Conservation (phyloP, 371 early-diverging fungal genomes). For the Cokeromyces recurvatus region DNA sequence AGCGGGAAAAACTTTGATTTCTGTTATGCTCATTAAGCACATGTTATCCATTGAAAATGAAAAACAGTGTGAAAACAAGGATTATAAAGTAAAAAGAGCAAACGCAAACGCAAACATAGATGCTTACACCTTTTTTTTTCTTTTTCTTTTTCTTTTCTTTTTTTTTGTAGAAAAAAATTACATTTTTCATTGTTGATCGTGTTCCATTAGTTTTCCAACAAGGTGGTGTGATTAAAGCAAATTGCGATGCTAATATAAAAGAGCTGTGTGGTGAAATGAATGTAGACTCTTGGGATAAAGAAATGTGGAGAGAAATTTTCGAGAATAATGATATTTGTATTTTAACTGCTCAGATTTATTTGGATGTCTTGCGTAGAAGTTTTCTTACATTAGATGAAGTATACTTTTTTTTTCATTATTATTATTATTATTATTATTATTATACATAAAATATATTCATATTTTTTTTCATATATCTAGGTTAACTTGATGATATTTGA, state of each 20-base stretch:
- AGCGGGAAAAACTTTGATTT: constrained; percentile 85
- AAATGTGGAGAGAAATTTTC: constrained; percentile 51
- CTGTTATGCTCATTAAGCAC: constrained; percentile 77
- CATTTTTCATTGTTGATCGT: constrained; percentile 77
- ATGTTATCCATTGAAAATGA: constrained; percentile 37
- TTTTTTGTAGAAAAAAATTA: too few species aligned
- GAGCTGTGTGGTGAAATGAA: constrained; percentile 62
- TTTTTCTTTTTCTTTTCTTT: too few species aligned
- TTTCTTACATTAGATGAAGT: constrained; percentile 61
- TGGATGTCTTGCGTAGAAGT: constrained; percentile 64
- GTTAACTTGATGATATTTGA: too few species aligned
- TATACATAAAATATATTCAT: too few species aligned
- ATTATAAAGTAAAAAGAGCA: constrained; percentile 1
- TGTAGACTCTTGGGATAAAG: constrained; percentile 49
- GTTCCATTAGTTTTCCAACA: constrained; percentile 86
- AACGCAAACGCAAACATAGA: constrained; percentile 15
- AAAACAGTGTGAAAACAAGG: constrained; percentile 5
- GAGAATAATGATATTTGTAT: constrained; percentile 65
- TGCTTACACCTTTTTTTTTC: too few species aligned
- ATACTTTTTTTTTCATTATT: too few species aligned
- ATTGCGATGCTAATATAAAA: constrained; percentile 56
- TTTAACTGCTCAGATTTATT: constrained; percentile 79
- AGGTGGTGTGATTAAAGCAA: constrained; percentile 55
- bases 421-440: too few species aligned
- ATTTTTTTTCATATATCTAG: too few species aligned